Conservation (phyloP, 1,284 basidiomycete genomes). For the Phellopilus nigrolimitatus region DNA sequence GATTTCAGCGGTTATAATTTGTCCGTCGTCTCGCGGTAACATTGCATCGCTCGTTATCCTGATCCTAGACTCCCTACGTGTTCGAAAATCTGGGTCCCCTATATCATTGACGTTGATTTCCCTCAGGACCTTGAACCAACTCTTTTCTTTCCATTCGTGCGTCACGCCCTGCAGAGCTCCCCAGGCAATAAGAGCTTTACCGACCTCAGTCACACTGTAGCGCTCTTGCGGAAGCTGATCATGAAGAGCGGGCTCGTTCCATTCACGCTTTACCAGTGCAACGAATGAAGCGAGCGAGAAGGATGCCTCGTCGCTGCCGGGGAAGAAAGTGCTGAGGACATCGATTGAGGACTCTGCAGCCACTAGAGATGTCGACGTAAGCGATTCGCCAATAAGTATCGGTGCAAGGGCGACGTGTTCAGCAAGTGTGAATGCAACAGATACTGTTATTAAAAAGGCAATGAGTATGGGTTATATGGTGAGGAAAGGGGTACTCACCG, state of each 20-base stretch:
- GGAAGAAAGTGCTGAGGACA: slow-evolving; percentile 64
- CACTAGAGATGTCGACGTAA: slow-evolving; percentile 68
- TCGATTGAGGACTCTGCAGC: slow-evolving; percentile 72
- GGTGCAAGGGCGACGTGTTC: slow-evolving; percentile 70
- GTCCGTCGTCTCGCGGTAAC: slow-evolving; percentile 55
- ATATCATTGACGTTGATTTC: slow-evolving; percentile 61
- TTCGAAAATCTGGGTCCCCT: slow-evolving; percentile 24
- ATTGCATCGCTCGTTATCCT: slow-evolving; percentile 66
- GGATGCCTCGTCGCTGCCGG: slow-evolving; percentile 69
- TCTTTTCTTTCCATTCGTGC: slow-evolving; percentile 67
- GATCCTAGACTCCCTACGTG: slow-evolving; percentile 47
- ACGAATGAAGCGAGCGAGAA: slow-evolving; percentile 78
- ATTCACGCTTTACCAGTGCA: slow-evolving; percentile 64
- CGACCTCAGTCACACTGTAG: slow-evolving; percentile 59
- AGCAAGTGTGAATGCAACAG: slow-evolving; percentile 56
- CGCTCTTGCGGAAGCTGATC: slow-evolving; percentile 53
- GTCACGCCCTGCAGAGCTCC: slow-evolving; percentile 73
- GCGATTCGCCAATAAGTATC: slow-evolving; percentile 65
- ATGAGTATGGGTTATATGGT: neutral
- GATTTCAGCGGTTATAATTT: slow-evolving; percentile 69
- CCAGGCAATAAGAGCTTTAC: slow-evolving; percentile 69
- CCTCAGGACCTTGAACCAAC: slow-evolving; percentile 57
- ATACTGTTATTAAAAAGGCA: slow-evolving; percentile 35
- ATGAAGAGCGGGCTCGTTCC: slow-evolving; percentile 50
- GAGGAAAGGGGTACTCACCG: slow-evolving; percentile 37